These are phyloP conservation scores for Eremomyces bilateralis DNA, from an alignment of 495 filamentous ascomycete species.

Conservation along the genomic window DNA sequence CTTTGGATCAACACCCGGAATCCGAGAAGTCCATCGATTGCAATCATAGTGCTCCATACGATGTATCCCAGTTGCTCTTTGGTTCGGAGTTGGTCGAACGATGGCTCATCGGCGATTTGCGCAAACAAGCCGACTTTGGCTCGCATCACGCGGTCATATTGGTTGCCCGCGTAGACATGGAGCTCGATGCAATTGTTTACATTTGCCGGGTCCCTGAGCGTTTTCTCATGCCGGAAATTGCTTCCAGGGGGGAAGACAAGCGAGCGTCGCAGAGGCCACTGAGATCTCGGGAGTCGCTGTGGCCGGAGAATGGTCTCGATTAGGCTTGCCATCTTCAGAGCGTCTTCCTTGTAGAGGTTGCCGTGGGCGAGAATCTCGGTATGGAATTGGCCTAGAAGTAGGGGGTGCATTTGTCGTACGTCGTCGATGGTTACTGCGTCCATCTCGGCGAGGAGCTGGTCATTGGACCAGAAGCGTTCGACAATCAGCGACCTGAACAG, in stretches of 20 bases:
- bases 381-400: conserved; percentile 62
- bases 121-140: conserved; percentile 64
- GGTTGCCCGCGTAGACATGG: conserved; percentile 56
- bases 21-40: conserved; percentile 49
- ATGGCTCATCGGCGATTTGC: conserved; percentile 85
- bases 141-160: conserved; percentile 38
- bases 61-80: conserved; percentile 97
- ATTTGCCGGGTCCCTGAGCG: conserved; percentile 71
- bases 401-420: conserved; percentile 54
- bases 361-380: conserved; percentile 80
- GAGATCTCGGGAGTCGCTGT: conserved; percentile 45
- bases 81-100: conserved; percentile 81
- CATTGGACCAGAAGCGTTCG: conserved; percentile 58
- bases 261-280: conserved; percentile 61
- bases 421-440: conserved; percentile 50
- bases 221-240: conserved; percentile 63
- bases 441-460: conserved; percentile 61
- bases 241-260: conserved; percentile 56
- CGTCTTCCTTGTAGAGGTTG: conserved; percentile 92
- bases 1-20: conserved; percentile 90
- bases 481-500: conserved; percentile 58
- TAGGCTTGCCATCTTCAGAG: conserved; percentile 62
- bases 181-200: conserved; percentile 97
- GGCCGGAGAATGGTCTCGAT: conserved; percentile 64
- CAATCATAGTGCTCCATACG: conserved; percentile 60